Evolutionary conservation across 495 filamentous ascomycete genomes (phyloP), one percentile per base, ranked within the genome.

Genomic region (Penicillium verhagenii): DNA sequence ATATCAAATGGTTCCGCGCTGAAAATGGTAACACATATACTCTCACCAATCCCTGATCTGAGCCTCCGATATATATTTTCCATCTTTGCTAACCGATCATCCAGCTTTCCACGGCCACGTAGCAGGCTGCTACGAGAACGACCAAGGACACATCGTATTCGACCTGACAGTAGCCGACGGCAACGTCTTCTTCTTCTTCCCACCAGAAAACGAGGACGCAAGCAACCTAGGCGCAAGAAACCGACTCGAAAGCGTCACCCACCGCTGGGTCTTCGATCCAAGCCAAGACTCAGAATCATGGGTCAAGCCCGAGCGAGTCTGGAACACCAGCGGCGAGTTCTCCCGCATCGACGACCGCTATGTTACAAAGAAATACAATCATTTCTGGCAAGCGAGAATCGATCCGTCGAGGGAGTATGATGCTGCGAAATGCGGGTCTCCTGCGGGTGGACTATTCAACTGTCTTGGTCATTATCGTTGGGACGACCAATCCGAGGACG

Each of bases 341-440:
- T 81, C 77, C 8, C 74, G 82, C 19, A 82, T 85, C 52, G 82
- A 85, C 56, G 82, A 84, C 53, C 74, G 82, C 1, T 76, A 71
- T 37, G 69, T 76, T 6, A 79, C 77, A n/a, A 76, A 77, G 53
- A 66, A 65, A 8, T 82, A 85, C 61, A 63, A 68, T 6, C 81
- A 83, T 63, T 82, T 80, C 65, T 85, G 75, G 71, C 75, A 79
- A 47, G 64, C 75, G 0, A 62, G 70, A 16, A 74, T 81, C 20
- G 76, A 82, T 45, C 72, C 73, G 0, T 61, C 56, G 1, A 65
- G 53, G 26, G 72, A 71, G 1, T 79, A 79, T 47, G 74, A 82
- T 56, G 6, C 33, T 14, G 33, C 33, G 6, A n/a, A 35, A n/a
- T 35, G 33, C 6, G 33, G 33, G 13, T n/a, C 33, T 13, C 33